Evolutionary conservation across 2,329 filamentous ascomycete genomes (phyloP).

Genomic region (Lasiodiplodia citricola): DNA sequence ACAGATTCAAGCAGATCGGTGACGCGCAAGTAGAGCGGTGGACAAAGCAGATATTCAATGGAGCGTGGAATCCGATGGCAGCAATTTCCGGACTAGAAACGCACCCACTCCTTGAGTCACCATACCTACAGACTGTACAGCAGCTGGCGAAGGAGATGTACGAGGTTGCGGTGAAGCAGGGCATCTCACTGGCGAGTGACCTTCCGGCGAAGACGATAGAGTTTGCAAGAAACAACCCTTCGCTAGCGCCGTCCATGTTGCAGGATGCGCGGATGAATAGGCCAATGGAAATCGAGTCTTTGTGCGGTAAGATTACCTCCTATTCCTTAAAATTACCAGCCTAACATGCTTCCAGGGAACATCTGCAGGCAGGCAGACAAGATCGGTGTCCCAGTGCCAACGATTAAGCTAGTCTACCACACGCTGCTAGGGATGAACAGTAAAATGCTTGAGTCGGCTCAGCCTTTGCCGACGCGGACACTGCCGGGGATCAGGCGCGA

Average conservation of each 20-base stretch:
- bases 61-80: conserved; percentile 32
- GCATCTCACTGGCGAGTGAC: conserved; percentile 27
- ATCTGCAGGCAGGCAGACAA: conserved; percentile 15
- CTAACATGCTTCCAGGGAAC: conserved; percentile 10
- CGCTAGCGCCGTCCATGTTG: conserved; percentile 33
- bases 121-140: conserved; percentile 27
- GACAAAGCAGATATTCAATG: conserved; percentile 34
- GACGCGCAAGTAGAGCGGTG: conserved; percentile 32
- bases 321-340: not conserved
- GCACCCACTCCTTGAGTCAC: conserved; percentile 29
- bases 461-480: not conserved
- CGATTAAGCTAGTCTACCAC: conserved; percentile 23
- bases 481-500: not conserved
- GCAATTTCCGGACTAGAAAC: conserved; percentile 32
- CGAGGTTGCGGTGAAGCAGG: conserved; percentile 29
- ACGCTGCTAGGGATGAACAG: conserved; percentile 21
- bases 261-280: conserved; percentile 32
- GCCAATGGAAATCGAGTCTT: conserved; percentile 33
- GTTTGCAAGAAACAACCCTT: conserved; percentile 27
- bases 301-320: conserved; percentile 30
- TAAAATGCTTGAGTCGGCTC: not conserved
- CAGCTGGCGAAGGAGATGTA: conserved; percentile 32
- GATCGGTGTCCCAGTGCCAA: conserved; percentile 21
- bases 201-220: conserved; percentile 29
- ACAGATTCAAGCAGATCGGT: conserved; percentile 28